Evolutionary conservation across 495 filamentous ascomycete species (phyloP), one percentile per base, ranked within the genome.

Genomic region (Bathelium albidoporum): DNA sequence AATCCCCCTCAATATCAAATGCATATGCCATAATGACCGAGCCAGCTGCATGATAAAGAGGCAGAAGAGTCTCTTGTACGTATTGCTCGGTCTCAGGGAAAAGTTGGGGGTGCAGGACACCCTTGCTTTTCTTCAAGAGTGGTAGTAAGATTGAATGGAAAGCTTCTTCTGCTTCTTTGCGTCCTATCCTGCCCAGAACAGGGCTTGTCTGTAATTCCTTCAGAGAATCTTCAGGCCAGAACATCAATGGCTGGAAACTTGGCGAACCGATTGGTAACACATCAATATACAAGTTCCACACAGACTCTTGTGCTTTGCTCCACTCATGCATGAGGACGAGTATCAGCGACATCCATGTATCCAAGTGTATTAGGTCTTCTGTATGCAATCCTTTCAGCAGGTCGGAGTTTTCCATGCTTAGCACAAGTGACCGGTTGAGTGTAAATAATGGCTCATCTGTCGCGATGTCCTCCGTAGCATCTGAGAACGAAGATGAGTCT

Each of bases 1-100:
- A 78, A 0, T 81, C 75, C 43, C 66, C 64, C 65, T 85, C 84
- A 32, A 97, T 80, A 65, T 96, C 93, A 68, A 97, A 97, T 1
- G 90, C 91, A 72, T 97, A 97, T 3, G 90, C 87, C 91, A 97
- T 96, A 49, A 96, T 94, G 18, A 87, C 81, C 16, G 87, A 90
- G 0, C 87, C 92, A 83, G 96, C 89, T 11, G 81, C 79, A 73
- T 96, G 91, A 34, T 85, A 84, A 9, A 91, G 76, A 20, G 72
- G 65, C 4, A 90, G 68, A 18, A 91, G 73, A 26, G 49, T 55
- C 28, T 81, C 73, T 22, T 80, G 76, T 55, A 83, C 22, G 12
- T 43, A 32, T 9, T 65, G 45, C 14, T 71, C 64, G 12, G 53
- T 78, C 20, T 76, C 77, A 45, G 68, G 69, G 59, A 78, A 70